phyloP scores from a whole-genome alignment of 305 asterid genomes.

The Solanum chacoense region DNA sequence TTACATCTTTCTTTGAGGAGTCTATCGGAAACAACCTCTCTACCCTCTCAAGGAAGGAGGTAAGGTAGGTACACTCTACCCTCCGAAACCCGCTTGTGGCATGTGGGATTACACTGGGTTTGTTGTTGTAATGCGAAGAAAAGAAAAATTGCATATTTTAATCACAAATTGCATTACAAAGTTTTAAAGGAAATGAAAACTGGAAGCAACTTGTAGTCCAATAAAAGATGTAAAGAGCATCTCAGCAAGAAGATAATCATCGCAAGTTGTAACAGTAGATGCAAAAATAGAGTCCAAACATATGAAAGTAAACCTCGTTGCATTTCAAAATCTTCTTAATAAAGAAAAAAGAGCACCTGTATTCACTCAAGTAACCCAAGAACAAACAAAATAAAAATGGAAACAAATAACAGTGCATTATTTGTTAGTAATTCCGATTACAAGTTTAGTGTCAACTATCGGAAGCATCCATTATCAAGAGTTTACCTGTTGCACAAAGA shows the following conservation, averaged over 20 bases:
- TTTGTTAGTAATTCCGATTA: not conserved
- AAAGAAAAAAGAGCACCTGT: not conserved
- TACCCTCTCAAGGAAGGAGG: not conserved
- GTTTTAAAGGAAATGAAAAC: not conserved
- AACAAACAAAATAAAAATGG: not conserved
- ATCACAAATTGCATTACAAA: not conserved
- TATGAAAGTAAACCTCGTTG: not conserved
- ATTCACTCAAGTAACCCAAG: not conserved
- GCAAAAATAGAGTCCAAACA: not conserved
- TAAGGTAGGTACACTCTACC: not conserved
- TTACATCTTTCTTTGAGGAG: not conserved
- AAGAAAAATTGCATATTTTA: not conserved
- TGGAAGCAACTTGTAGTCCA: not conserved
- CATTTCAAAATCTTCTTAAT: not conserved
- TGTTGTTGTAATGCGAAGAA: not conserved
- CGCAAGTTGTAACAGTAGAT: not conserved
- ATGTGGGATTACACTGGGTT: not conserved
- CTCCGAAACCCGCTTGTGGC: not conserved
- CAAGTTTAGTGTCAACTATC: not conserved
- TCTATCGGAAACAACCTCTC: not conserved
- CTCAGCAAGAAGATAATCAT: not conserved
- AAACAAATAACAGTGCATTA: not conserved
- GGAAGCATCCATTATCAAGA: not conserved
- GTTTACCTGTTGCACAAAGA: constrained; percentile 91
- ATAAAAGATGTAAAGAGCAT: not conserved